Evolutionary conservation across 805 yeast genomes (phyloP), one percentile per base, ranked within the genome.

Genomic region (Cyberlindnera nakhonratchasimensis): DNA sequence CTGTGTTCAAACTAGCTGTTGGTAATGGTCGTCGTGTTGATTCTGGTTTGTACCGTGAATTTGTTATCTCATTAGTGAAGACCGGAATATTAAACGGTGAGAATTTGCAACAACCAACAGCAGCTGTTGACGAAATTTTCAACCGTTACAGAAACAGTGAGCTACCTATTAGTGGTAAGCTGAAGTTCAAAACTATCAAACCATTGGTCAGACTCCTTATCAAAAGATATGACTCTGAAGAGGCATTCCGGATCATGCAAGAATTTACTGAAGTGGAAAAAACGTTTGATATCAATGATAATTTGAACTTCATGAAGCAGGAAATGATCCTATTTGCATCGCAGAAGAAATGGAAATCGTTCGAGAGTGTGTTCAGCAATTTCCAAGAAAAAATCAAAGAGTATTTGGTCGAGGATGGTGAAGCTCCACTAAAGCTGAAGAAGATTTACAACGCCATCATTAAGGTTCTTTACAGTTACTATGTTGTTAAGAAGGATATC

Each of bases 141-240:
- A 52, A 52, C 21, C 58, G 57, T 51, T 18, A 53, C 55, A 24
- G 50, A 46, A 22, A 52, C 44, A 42, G 53, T 42, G 17, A 29
- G 46, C 25, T 57, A 47, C 44, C 56, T 1, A 42, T 58, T 1
- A 41, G 45, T n/a, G 53, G 53, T 2, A 47, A 46, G 12, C 39
- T 66, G 24, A 65, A 63, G 33, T 67, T 69, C 19, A 54, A 64
- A 3, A 52, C 62, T 8, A 43, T 67, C 40, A 65, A 63, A 28
- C 67, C 69, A 53, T 61, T 70, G 19, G 54, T 67, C 45, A 54
- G 59, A 29, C 42, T 53, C 3, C 48, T 66, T 22, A 55, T 62
- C 3, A 59, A 57, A 33, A 48, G 42, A 40, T 58, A 63, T 37
- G 52, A 57, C 22, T 64, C 69, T 1, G 54, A 52, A 22, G 57